phyloP scores from a whole-genome alignment of 31 red algal species.

The Endocladia muricata region DNA sequence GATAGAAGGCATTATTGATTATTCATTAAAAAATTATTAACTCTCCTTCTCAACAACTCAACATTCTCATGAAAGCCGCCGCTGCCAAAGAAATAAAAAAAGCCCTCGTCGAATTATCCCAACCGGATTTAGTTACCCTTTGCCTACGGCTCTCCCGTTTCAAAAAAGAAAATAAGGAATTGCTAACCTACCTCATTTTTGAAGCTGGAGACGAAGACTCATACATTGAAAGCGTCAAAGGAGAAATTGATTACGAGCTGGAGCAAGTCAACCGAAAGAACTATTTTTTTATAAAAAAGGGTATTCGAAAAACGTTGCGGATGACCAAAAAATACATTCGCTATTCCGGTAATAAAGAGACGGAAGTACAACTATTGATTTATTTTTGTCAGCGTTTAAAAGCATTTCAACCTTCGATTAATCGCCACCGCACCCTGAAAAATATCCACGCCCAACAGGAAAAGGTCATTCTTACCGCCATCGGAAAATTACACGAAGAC shows the following conservation, averaged over 20 bases:
- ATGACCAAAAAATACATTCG: not conserved
- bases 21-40: too few species aligned
- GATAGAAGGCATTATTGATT: too few species aligned
- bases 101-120: not conserved
- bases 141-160: not conserved
- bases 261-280: not conserved
- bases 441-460: too few species aligned
- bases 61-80: too few species aligned
- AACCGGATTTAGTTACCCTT: not conserved
- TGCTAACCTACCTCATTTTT: not conserved
- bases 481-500: too few species aligned
- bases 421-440: too few species aligned
- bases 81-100: not conserved
- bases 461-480: too few species aligned
- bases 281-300: not conserved
- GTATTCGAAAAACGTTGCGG: not conserved
- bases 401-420: too few species aligned
- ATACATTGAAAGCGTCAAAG: not conserved
- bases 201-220: not conserved
- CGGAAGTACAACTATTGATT: too few species aligned
- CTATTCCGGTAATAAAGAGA: too few species aligned
- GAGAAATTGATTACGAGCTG: not conserved
- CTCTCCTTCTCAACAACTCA: too few species aligned
- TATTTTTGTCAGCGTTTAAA: too few species aligned
- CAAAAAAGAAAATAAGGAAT: constrained; percentile 3